Evolutionary conservation across 2,329 filamentous ascomycete genomes (phyloP).

Genomic region (Paecilomyces niveus): DNA sequence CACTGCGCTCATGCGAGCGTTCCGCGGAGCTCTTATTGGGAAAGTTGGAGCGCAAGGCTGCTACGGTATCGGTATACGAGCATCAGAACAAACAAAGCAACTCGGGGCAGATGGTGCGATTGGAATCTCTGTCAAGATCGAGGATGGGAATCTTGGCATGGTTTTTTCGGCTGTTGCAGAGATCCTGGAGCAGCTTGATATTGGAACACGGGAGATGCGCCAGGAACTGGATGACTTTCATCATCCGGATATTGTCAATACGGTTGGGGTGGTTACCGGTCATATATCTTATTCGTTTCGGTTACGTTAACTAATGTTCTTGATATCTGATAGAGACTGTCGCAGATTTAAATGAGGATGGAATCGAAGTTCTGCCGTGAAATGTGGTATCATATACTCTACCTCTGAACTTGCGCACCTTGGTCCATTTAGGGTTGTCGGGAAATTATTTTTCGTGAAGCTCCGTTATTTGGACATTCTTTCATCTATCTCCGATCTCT

Average conservation of each 20-base stretch:
- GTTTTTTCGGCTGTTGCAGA: constrained; percentile 40
- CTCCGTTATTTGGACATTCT: no score
- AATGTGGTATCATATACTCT: no score
- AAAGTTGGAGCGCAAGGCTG: constrained; percentile 46
- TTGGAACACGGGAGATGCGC: constrained; percentile 27
- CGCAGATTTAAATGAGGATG: no score
- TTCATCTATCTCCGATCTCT: no score
- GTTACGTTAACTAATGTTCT: no score
- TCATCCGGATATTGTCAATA: constrained; percentile 29
- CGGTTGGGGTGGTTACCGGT: constrained; percentile 32
- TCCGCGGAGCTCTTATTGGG: constrained; percentile 33
- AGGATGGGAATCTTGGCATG: constrained; percentile 40
- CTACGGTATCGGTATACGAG: constrained; percentile 40
- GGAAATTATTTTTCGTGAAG: no score
- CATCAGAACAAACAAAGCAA: constrained; percentile 26
- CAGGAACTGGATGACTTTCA: constrained; percentile 27
- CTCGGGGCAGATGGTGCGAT: constrained; percentile 33
- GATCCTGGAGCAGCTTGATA: constrained; percentile 36
- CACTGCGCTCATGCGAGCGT: constrained; percentile 38
- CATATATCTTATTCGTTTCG: constrained; percentile 3
- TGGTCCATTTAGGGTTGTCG: no score
- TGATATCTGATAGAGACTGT: no score
- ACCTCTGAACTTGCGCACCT: no score
- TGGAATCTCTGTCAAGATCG: constrained; percentile 43
- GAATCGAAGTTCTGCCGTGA: no score